Evolutionary conservation across 2,329 filamentous ascomycete species (phyloP), one percentile per base, ranked within the genome.

Genomic region (Hymenoscyphus linearis): DNA sequence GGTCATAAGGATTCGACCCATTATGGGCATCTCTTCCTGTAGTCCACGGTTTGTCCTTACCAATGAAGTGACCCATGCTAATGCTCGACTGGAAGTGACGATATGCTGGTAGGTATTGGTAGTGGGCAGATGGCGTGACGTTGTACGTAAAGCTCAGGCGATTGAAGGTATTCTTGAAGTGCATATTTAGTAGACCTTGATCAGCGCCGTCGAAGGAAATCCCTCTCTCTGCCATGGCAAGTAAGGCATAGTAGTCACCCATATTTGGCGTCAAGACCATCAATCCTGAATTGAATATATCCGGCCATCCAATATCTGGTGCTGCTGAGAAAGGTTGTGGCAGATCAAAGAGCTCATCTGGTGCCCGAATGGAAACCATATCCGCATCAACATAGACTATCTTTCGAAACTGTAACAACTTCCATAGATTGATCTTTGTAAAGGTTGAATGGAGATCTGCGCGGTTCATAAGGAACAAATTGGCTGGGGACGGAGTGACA

Each of bases 141-240:
- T 99, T 99, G 80, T 98, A 99, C 57, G 87, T 88, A 76, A 99
- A 99, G 76, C 90, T 93, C 71, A 99, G 77, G 67, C 93, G 87
- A 75, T 97, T 87, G 84, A 88, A 96, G 63, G 83, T 84, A 73
- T 88, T 80, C 76, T 88, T 83, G 77, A 95, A 99, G 76, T 98
- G 89, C 82, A 96, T 93, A 75, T 99, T 99, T 68, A 99, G 78
- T 57, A 99, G 79, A 60, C 95, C 95, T 76, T 99, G 95, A 73
- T 99, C 95, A 40, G 95, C 95, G 55, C 95, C 95, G 74, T 99
- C 95, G 72, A 99, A 99, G 66, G 93, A 97, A 73, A 93, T 90
- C 27, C 93, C 93, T 60, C 87, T 82, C 68, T 92, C 84, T 27
- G 95, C 92, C 81, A 97, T 86, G 65, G 90, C 90, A 65, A 86